Conservation (phyloP, 2,329 filamentous ascomycete species). For the Chrysoporthe deuterocubensis region DNA sequence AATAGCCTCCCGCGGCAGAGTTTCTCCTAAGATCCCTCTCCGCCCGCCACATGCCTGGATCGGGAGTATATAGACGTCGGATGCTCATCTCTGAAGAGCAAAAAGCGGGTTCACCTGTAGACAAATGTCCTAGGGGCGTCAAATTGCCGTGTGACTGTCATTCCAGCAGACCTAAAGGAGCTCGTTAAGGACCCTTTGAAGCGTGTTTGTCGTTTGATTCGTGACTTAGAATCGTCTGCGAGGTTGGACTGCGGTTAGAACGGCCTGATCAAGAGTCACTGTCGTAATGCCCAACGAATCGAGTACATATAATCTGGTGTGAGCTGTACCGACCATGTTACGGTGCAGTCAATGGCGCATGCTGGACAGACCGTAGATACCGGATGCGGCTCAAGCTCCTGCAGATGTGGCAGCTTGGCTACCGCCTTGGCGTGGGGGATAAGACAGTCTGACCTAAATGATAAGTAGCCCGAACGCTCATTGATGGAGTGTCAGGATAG, state of each 20-base stretch:
- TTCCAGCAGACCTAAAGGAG: background rate
- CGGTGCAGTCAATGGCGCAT: background rate
- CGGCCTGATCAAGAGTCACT: background rate
- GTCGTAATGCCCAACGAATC: background rate
- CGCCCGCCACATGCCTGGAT: background rate
- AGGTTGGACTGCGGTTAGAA: background rate
- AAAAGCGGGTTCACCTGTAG: background rate
- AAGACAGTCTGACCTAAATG: no score
- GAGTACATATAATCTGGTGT: background rate
- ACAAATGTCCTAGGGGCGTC: background rate
- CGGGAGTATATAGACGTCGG: background rate
- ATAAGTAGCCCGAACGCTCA: no score
- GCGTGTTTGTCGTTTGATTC: background rate
- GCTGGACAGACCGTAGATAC: background rate
- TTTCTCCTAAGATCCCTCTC: background rate
- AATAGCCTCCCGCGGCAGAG: background rate
- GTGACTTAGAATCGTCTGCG: background rate
- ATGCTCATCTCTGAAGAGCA: background rate
- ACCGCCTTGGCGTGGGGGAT: conserved; percentile 4
- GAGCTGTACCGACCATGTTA: background rate
- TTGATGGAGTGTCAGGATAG: background rate
- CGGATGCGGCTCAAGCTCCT: conserved; percentile 2
- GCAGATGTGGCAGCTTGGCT: conserved; percentile 1
- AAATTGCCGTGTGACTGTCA: background rate
- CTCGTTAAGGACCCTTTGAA: background rate